A percentile compares a stretch with the other conserved stretches of the same genome.
These are phyloP conservation scores for Trichoderma polysporum DNA, from an alignment of 2,329 filamentous ascomycete genomes.

Conservation along the genomic window DNA sequence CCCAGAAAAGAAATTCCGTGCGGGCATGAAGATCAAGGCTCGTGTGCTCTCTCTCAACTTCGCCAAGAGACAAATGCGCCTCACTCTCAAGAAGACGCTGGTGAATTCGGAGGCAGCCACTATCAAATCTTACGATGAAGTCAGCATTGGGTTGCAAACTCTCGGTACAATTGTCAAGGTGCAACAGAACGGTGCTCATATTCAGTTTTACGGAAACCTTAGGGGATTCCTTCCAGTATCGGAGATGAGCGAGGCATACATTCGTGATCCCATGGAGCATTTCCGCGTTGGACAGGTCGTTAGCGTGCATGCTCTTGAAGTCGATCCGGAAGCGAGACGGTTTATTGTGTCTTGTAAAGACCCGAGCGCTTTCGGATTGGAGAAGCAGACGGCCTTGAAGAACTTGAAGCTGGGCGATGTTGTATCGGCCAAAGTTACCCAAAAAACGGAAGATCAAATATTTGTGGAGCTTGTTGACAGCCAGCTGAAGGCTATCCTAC, in stretches of 20 bases:
- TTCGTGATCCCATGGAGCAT: constrained; percentile 83
- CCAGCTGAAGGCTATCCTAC: constrained; percentile 75
- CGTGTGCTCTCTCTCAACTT: constrained; percentile 79
- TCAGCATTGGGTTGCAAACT: constrained; percentile 72
- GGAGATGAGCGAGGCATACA: constrained; percentile 98
- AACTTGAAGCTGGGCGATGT: constrained; percentile 70
- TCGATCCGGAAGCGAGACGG: constrained; percentile 68
- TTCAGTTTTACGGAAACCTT: constrained; percentile 86
- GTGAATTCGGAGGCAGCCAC: constrained; percentile 84
- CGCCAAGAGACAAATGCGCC: constrained; percentile 72
- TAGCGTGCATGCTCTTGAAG: constrained; percentile 80
- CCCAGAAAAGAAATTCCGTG: constrained; percentile 93
- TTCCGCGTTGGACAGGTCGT: constrained; percentile 90
- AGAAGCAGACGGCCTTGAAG: constrained; percentile 75
- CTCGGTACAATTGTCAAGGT: constrained; percentile 87
- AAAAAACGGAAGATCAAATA: constrained; percentile 74
- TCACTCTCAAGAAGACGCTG: constrained; percentile 92
- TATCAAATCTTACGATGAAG: constrained; percentile 74
- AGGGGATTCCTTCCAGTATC: constrained; percentile 86
- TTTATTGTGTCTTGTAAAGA: constrained; percentile 94
- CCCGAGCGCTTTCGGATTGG: constrained; percentile 69
- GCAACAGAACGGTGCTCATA: constrained; percentile 73
- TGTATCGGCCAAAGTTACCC: constrained; percentile 76
- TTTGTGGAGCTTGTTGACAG: constrained; percentile 73
- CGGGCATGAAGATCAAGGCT: constrained; percentile 79